Evolutionary conservation across 768 basidiomycete genomes (phyloP).

Genomic region (Neoboletus brunneissimus): DNA sequence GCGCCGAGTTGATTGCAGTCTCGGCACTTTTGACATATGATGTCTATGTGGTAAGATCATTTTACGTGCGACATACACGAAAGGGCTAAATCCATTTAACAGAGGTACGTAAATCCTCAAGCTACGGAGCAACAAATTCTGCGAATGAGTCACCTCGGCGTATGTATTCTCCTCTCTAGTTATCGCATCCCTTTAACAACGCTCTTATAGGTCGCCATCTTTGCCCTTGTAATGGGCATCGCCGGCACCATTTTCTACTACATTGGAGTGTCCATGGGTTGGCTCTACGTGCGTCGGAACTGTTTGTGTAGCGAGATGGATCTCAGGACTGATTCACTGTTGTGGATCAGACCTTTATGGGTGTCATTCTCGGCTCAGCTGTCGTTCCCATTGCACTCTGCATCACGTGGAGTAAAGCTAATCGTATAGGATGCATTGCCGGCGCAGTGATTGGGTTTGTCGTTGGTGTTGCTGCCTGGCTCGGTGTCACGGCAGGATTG

Average conservation of each 20-base stretch:
- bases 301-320: not conserved
- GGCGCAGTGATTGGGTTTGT: conserved; percentile 70
- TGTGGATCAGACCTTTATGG: conserved; percentile 71
- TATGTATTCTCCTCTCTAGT: conserved; percentile 24
- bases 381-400: conserved; percentile 86
- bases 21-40: conserved; percentile 83
- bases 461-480: conserved; percentile 76
- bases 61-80: not conserved
- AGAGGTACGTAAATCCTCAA: conserved; percentile 77
- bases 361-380: conserved; percentile 78
- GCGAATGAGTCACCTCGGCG: conserved; percentile 65
- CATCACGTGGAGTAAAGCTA: conserved; percentile 83
- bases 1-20: conserved; percentile 90
- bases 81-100: not conserved
- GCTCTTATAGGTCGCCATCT: conserved; percentile 52
- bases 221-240: conserved; percentile 77
- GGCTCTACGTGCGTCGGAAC: conserved; percentile 70
- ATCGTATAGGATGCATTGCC: conserved; percentile 78
- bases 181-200: not conserved
- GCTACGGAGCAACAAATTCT: conserved; percentile 76
- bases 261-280: conserved; percentile 90
- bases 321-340: not conserved
- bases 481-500: conserved; percentile 71
- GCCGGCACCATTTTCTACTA: conserved; percentile 84
- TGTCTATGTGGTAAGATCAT: conserved; percentile 61